These are phyloP conservation scores for Sporothrix mexicana DNA, from an alignment of 2,329 filamentous ascomycete genomes.

Conservation along the genomic window DNA sequence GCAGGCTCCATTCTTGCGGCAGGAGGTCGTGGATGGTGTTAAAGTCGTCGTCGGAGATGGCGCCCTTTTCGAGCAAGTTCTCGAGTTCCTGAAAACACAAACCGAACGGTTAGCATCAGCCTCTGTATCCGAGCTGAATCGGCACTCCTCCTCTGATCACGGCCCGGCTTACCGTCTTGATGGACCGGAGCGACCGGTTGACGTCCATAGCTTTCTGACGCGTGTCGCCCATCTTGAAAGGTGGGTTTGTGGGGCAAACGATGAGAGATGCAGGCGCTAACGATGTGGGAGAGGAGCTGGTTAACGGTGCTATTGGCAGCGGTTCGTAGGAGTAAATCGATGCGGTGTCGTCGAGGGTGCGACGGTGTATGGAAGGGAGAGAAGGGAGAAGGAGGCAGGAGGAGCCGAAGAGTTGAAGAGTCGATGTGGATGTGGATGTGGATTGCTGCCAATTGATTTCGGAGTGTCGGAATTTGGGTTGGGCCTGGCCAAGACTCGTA, in stretches of 20 bases:
- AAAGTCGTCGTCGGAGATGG: slow-evolving; percentile 77
- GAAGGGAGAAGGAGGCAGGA: not conserved
- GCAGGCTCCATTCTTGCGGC: slow-evolving; percentile 70
- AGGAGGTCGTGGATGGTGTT: slow-evolving; percentile 76
- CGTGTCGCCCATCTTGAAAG: slow-evolving; percentile 25
- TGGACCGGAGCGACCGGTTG: slow-evolving; percentile 84
- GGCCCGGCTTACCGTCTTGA: slow-evolving; percentile 70
- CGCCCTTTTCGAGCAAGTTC: slow-evolving; percentile 76
- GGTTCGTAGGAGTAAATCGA: not conserved
- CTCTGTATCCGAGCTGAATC: not conserved
- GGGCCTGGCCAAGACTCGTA: not conserved
- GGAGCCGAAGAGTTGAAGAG: not conserved
- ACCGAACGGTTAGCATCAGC: not conserved
- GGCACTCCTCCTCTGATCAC: too few relatives aligned
- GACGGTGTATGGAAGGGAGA: not conserved
- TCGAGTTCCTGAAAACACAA: slow-evolving; percentile 30
- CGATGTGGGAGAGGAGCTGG: too few relatives aligned
- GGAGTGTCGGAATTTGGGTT: not conserved
- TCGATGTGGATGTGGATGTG: not conserved
- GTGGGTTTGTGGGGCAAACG: not conserved
- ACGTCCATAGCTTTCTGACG: slow-evolving; percentile 69
- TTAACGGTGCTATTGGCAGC: not conserved
- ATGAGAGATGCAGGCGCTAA: not conserved
- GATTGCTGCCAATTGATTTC: too few relatives aligned
- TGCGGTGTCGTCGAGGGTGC: not conserved